Base-by-base conservation (phyloP, 129 eudicot species). In the Flaveria linearis region DNA sequence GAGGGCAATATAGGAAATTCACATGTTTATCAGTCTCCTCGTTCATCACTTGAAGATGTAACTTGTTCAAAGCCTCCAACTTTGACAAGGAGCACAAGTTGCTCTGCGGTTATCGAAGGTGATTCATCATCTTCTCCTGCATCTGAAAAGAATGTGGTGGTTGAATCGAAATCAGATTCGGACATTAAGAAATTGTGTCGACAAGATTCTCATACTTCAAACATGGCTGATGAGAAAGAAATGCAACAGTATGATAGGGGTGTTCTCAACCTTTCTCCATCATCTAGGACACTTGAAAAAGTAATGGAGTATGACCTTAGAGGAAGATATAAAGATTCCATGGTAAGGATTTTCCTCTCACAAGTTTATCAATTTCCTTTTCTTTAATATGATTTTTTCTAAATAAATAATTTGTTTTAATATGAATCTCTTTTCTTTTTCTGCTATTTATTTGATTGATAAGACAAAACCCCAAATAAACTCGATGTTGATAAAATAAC, bases 71-170 rank as follows among this genome's bases (percentile, higher is more conserved):
- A 74, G 45, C 70, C 80, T 57, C 23, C 51, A 12, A 72, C 77
- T 43, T 30, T 84, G 16, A 46, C 65, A 50, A 66, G 91, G 65
- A 86, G 86, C 81, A 85, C 80, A 53, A 90, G 89, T 57, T 87
- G 86, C 71, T 68, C 79, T 41, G 91, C 84, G 20, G 14, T 83
- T 17, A 18, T 76, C 15, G 75, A 78, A 13, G 74, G 82, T 3
- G 66, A 73, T 9, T 30, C 77, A 11, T 42, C 85, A 25, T 77
- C 69, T 17, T 41, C 71, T 30, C 13, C 20, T 30, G 43, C 2
- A 1, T 60, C 76, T 18, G 81, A 91, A 71, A 74, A 79, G 43
- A 61, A 43, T 36, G 84, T 73, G 69, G 73, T 83, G 67, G 73
- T 39, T 76, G 84, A 80, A 60, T 72, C 80, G 11, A 82, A 75